Base-by-base conservation (phyloP, 2,329 filamentous ascomycete genomes). In the Colletotrichum australisinense region DNA sequence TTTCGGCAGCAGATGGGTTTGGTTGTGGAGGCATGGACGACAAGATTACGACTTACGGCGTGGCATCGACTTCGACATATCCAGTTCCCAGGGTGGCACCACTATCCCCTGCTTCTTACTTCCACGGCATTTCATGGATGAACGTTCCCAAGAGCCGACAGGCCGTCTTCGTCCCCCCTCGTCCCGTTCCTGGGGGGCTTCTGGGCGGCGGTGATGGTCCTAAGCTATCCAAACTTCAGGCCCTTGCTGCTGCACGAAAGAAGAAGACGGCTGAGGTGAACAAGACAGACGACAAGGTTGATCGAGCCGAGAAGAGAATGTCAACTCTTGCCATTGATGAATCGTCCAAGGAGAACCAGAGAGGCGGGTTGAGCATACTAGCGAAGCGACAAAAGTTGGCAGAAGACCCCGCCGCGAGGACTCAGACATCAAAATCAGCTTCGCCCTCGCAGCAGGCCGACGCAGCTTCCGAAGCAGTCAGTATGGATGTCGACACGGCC, bases 191-290 rank as follows among this genome's bases (percentile, higher is more conserved):
- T 66, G 89, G 92, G 22, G 93, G 95, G 2, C 86, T 99, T 0
- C 83, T 98, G 2, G 97, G 97, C 35, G 97, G 97, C 42, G 88
- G 91, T 2, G 88, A 90, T 60, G 84, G 84, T 14, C 88, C 90
- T 3, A 97, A 95, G 79, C 88, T 94, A 82, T 97, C 96, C 5
- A 99, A 99, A 79, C 86, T 99, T 58, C 96, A 97, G 78, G 95
- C 95, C 60, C 86, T 99, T 55, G 95, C 96, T 64, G 95, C 95
- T 42, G 93, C 94, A 67, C 89, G 95, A 32, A 95, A 95, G 81
- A 95, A 94, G 83, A 97, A 95, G 82, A 92, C 91, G 81, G 92
- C 91, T 35, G 91, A 93, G 52, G 91, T 89, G 77, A 85, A 81
- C 59, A 71, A 77, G 2, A 49, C 63, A 5, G 78, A 81, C 56